These are phyloP conservation scores for Globisporangium polare DNA, from an alignment of 352 stramenopile genomes.

Conservation along the genomic window DNA sequence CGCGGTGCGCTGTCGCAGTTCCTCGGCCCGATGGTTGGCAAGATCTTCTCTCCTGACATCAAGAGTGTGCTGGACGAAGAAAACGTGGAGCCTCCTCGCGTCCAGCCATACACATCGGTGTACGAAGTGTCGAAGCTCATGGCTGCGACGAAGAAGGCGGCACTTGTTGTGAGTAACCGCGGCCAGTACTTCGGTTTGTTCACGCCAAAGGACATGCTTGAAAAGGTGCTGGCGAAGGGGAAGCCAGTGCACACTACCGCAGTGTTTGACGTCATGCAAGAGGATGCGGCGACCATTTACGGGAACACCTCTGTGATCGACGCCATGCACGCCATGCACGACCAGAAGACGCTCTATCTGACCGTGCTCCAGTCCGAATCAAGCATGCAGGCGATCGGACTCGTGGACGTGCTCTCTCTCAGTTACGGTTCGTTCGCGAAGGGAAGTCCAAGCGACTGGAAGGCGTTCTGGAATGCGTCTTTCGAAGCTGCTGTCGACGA, in stretches of 20 bases:
- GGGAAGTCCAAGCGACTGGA: conserved; percentile 83
- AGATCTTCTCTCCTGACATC: conserved; percentile 85
- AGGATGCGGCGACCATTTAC: conserved; percentile 71
- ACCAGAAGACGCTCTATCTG: conserved; percentile 85
- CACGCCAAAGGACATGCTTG: conserved; percentile 97
- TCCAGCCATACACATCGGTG: conserved; percentile 89
- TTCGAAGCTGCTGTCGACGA: conserved; percentile 73
- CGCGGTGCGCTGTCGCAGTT: conserved; percentile 48
- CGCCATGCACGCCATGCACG: conserved; percentile 87
- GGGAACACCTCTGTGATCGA: conserved; percentile 72
- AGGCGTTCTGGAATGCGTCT: conserved; percentile 88
- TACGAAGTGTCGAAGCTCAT: conserved; percentile 93
- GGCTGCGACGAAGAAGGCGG: conserved; percentile 92
- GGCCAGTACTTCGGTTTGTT: conserved; percentile 95
- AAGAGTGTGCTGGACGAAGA: conserved; percentile 84
- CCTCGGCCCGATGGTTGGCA: conserved; percentile 82
- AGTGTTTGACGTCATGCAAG: conserved; percentile 90
- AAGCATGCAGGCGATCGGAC: conserved; percentile 60
- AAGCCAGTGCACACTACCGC: conserved; percentile 90
- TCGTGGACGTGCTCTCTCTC: conserved; percentile 86
- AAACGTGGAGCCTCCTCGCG: conserved; percentile 62
- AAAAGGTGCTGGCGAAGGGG: conserved; percentile 91
- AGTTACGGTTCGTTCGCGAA: conserved; percentile 89
- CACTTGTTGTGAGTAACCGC: conserved; percentile 92
- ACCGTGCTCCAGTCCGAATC: conserved; percentile 73